Evolutionary conservation across 441 rosid genomes (phyloP).

Genomic region (Rhodomyrtus psidioides): DNA sequence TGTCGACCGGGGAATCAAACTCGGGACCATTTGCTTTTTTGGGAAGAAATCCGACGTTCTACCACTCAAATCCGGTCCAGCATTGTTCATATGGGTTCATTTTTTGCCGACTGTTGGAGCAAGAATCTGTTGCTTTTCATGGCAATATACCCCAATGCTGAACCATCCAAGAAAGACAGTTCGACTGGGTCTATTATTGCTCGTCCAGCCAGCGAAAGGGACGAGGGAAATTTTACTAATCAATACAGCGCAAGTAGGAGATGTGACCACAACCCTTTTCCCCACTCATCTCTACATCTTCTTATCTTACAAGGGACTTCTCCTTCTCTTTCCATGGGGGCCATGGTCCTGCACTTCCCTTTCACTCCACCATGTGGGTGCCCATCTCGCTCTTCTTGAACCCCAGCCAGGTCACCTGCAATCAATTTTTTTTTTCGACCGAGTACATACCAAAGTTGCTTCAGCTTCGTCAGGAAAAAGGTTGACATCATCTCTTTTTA

Average conservation of each 20-base stretch:
- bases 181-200: background rate
- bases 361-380: background rate
- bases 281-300: background rate
- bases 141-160: background rate
- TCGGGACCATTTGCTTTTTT: background rate
- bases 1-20: background rate
- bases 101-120: background rate
- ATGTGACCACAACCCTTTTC: background rate
- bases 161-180: background rate
- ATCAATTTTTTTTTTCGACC: background rate
- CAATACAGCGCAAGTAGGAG: background rate
- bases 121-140: background rate
- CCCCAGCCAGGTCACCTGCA: background rate
- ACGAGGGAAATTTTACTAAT: background rate
- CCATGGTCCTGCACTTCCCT: background rate
- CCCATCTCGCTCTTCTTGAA: background rate
- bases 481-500: background rate
- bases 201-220: background rate
- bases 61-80: background rate
- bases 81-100: background rate
- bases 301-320: background rate
- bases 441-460: background rate
- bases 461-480: background rate
- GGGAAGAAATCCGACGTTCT: background rate
- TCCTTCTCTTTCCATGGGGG: background rate